These are phyloP conservation scores for Hysterangium stoloniferum DNA, from an alignment of 768 basidiomycete species.

Conservation along the genomic window DNA sequence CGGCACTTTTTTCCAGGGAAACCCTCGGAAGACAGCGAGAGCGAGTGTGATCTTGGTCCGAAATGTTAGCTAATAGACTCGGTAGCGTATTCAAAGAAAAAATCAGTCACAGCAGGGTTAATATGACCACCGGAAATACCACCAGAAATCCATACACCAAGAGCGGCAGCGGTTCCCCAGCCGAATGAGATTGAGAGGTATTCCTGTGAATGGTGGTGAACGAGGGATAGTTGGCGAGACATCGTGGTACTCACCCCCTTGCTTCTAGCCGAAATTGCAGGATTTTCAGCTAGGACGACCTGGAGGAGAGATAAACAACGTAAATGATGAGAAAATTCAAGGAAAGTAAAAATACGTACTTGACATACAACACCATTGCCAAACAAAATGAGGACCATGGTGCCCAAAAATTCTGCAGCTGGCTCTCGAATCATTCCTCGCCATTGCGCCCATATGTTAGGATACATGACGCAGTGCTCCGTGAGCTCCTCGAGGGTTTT, in stretches of 20 bases:
- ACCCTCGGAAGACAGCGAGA: slow-evolving; percentile 58
- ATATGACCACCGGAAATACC: slow-evolving; percentile 66
- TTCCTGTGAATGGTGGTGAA: slow-evolving; percentile 23
- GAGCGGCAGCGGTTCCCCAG: slow-evolving; percentile 51
- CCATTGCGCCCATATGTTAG: slow-evolving; percentile 5
- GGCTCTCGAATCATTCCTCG: slow-evolving; percentile 16
- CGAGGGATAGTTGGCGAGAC: neutral
- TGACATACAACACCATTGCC: slow-evolving; percentile 19
- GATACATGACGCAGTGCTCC: neutral
- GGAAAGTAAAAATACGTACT: neutral
- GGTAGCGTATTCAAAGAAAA: neutral
- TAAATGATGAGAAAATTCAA: neutral
- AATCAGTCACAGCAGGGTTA: slow-evolving; percentile 26
- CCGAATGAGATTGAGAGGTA: slow-evolving; percentile 44
- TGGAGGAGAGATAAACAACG: neutral
- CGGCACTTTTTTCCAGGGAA: slow-evolving; percentile 79
- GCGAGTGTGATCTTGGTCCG: slow-evolving; percentile 54
- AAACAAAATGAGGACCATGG: slow-evolving; percentile 20
- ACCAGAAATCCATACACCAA: slow-evolving; percentile 62
- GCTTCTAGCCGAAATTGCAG: slow-evolving; percentile 16
- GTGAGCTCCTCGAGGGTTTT: neutral
- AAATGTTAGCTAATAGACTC: neutral
- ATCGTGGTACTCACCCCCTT: slow-evolving; percentile 16
- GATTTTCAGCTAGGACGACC: slow-evolving; percentile 16
- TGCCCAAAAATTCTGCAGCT: slow-evolving; percentile 21